Percentiles rank a stretch among this genome's conserved stretches.
These are phyloP conservation scores for Ogataea angusta DNA, from an alignment of 805 yeast genomes.

Conservation along the genomic window DNA sequence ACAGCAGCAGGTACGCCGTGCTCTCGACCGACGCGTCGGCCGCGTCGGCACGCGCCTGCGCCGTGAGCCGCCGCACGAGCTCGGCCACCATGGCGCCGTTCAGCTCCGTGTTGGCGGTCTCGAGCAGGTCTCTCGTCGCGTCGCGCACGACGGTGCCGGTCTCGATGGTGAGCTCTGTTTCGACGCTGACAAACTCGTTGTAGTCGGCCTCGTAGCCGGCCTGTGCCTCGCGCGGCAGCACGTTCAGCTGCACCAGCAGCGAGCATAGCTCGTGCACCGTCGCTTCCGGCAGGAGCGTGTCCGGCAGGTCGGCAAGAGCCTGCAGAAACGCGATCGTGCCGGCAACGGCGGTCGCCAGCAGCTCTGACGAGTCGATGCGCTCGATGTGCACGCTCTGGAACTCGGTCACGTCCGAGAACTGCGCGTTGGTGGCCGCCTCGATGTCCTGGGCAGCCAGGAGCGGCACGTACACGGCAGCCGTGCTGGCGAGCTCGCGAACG, in stretches of 20 bases:
- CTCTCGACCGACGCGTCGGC: slow-evolving; percentile 36
- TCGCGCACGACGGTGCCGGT: slow-evolving; percentile 49
- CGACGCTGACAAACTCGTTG: slow-evolving; percentile 69
- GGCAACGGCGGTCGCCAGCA: slow-evolving; percentile 23
- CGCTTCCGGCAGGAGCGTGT: slow-evolving; percentile 11
- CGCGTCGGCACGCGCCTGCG: slow-evolving; percentile 5
- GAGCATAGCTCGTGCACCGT: slow-evolving; percentile 23
- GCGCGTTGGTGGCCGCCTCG: neutral
- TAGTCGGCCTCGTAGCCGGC: slow-evolving; percentile 58
- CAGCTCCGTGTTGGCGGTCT: slow-evolving; percentile 45
- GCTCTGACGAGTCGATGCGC: slow-evolving; percentile 20
- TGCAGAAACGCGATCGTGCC: slow-evolving; percentile 33
- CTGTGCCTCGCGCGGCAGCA: slow-evolving; percentile 40
- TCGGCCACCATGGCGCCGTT: slow-evolving; percentile 27
- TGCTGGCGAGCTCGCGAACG: slow-evolving; percentile 19
- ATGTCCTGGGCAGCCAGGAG: slow-evolving; percentile 11
- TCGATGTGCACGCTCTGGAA: slow-evolving; percentile 23
- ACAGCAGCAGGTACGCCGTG: slow-evolving; percentile 37
- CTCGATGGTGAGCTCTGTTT: slow-evolving; percentile 62
- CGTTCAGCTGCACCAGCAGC: slow-evolving; percentile 37
- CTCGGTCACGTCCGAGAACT: slow-evolving; percentile 22
- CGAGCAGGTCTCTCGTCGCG: slow-evolving; percentile 53
- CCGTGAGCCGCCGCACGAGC: slow-evolving; percentile 18
- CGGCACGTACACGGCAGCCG: slow-evolving; percentile 19
- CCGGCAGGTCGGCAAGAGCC: slow-evolving; percentile 22